phyloP scores from a whole-genome alignment of 2,329 filamentous ascomycete species.

The Fusarium palustre region DNA sequence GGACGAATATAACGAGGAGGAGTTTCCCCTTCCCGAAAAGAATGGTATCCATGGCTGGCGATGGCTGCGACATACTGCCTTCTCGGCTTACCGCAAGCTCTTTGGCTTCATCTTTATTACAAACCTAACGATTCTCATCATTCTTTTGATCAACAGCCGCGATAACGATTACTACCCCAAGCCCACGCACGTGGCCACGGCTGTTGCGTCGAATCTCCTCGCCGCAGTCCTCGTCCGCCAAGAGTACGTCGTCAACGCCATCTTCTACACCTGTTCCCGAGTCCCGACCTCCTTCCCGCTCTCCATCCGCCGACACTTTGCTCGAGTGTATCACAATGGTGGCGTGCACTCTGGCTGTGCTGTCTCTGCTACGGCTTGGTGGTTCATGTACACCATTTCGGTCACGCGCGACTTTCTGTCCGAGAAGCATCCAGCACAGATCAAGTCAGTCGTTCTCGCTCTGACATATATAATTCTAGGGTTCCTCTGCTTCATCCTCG shows the following conservation, averaged over 20 bases:
- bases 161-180: conserved; percentile 27
- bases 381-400: conserved; percentile 51
- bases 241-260: conserved; percentile 60
- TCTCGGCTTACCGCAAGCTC: conserved; percentile 34
- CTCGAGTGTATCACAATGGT: conserved; percentile 59
- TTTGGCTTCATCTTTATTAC: conserved; percentile 33
- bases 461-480: conserved; percentile 44
- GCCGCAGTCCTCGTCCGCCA: conserved; percentile 60
- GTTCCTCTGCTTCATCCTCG: conserved; percentile 42
- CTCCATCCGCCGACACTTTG: conserved; percentile 54
- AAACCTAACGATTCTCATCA: conserved; percentile 22
- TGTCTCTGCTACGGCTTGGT: conserved; percentile 54
- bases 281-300: conserved; percentile 57
- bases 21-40: conserved; percentile 18
- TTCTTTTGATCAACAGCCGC: conserved; percentile 13
- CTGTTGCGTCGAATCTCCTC: conserved; percentile 49
- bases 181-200: conserved; percentile 20
- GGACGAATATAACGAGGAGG: conserved; percentile 21
- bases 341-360: conserved; percentile 59
- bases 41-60: conserved; percentile 36
- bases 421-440: not conserved
- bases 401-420: conserved; percentile 18
- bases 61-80: conserved; percentile 27
- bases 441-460: conserved; percentile 38
- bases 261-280: conserved; percentile 56